Percentiles rank a stretch among this genome's conserved stretches.
These are phyloP conservation scores for Amniculicola lignicola DNA, from an alignment of 495 filamentous ascomycete species.

Conservation along the genomic window DNA sequence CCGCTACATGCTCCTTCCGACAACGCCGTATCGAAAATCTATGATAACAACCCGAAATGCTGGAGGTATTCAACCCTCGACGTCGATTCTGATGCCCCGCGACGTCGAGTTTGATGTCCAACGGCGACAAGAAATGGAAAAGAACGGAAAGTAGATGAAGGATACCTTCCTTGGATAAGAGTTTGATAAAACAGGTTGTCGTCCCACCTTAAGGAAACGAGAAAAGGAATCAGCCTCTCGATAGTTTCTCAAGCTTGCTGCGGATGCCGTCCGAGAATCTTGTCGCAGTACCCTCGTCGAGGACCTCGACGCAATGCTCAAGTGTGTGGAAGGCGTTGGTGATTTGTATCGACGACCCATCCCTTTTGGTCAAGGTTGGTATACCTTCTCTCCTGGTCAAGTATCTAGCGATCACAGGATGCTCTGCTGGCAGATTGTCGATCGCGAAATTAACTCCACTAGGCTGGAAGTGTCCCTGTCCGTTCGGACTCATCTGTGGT, in stretches of 20 bases:
- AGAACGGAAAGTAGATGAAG: no score
- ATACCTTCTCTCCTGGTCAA: constrained; percentile 42
- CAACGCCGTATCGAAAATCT: no score
- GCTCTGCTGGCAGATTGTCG: constrained; percentile 39
- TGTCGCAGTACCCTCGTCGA: constrained; percentile 42
- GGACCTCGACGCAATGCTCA: constrained; percentile 43
- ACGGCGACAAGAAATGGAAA: no score
- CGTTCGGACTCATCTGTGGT: constrained; percentile 25
- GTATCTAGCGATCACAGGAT: constrained; percentile 42
- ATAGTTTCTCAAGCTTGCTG: constrained; percentile 40
- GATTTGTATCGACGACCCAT: constrained; percentile 39
- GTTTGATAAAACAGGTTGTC: no score
- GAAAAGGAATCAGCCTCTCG: constrained; percentile 32
- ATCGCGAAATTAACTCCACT: constrained; percentile 37
- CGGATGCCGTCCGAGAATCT: constrained; percentile 45
- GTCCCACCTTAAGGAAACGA: no score
- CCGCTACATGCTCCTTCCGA: no score
- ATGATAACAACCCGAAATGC: no score
- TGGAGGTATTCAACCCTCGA: no score
- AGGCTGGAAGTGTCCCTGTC: constrained; percentile 26
- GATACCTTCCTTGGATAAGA: no score
- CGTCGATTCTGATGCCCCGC: no score
- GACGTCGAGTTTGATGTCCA: no score
- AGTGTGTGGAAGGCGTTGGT: constrained; percentile 38
- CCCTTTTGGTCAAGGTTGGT: constrained; percentile 40